Conservation (phyloP, 345 rosid species). For the Sonneratia caseolaris region DNA sequence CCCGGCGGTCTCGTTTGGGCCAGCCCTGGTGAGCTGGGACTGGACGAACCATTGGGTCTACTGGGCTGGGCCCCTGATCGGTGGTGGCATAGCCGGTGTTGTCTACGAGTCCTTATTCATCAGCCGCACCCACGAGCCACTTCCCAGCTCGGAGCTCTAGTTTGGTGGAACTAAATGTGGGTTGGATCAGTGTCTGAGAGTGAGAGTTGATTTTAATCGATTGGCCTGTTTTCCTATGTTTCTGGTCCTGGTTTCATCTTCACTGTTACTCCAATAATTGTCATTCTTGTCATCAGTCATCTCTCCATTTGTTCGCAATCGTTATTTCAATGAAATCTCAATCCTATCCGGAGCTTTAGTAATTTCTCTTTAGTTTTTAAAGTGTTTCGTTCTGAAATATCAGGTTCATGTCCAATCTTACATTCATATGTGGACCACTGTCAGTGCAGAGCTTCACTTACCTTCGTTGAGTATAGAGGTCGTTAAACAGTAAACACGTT, state of each 20-base stretch:
- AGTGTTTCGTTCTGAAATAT: too few relatives aligned
- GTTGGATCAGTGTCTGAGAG: too few relatives aligned
- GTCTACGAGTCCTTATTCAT: conserved; percentile 11
- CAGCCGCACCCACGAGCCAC: conserved; percentile 7
- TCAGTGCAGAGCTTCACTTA: too few relatives aligned
- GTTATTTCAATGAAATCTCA: not conserved
- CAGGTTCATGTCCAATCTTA: too few relatives aligned
- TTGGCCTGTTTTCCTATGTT: not conserved
- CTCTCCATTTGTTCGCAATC: not conserved
- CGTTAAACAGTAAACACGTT: not conserved
- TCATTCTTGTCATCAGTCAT: not conserved
- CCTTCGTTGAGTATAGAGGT: too few relatives aligned
- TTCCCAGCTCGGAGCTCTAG: conserved; percentile 5
- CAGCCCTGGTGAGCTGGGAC: conserved; percentile 9
- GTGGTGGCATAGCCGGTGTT: conserved; percentile 12
- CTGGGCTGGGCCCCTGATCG: conserved; percentile 12
- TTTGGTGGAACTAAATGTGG: not conserved
- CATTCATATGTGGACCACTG: too few relatives aligned
- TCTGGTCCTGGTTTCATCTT: not conserved
- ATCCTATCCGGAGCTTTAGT: not conserved
- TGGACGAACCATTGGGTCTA: conserved; percentile 14
- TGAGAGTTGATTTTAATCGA: not conserved
- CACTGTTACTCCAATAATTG: not conserved
- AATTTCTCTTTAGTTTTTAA: too few relatives aligned
- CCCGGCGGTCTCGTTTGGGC: conserved; percentile 7